A percentile compares a stretch with the other conserved stretches of the same genome.
Conservation (phyloP, 176 grass and related monocot genomes). For the Carex littledalei region DNA sequence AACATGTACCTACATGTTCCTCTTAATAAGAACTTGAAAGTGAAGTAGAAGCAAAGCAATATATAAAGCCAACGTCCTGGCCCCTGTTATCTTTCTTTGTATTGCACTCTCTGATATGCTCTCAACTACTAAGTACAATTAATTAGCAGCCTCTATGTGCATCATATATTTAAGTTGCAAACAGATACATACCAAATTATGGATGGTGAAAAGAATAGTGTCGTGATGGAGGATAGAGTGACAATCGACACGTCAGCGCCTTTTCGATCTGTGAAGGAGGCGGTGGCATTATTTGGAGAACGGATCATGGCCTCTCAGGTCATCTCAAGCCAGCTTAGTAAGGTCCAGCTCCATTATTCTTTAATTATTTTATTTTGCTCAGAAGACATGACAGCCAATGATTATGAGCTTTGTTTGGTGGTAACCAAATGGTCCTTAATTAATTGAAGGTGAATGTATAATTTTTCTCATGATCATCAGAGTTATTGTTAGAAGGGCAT, state of each 20-base stretch:
- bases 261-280: slow-evolving; percentile 38
- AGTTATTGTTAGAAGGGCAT: neutral
- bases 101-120: neutral
- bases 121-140: neutral
- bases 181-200: neutral
- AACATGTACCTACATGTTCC: neutral
- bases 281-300: neutral
- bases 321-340: neutral
- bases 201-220: neutral
- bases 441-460: neutral
- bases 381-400: neutral
- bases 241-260: slow-evolving; percentile 28
- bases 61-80: neutral
- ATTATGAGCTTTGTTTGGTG: neutral
- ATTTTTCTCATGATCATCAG: neutral
- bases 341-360: neutral
- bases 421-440: neutral
- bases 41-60: slow-evolving; percentile 17
- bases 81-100: neutral
- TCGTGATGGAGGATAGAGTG: neutral
- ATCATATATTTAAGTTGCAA: neutral
- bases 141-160: neutral
- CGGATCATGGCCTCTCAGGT: neutral
- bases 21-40: neutral
- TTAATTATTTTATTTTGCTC: neutral